These are phyloP conservation scores for Onygena corvina DNA, from an alignment of 2,329 filamentous ascomycete species.

Conservation along the genomic window DNA sequence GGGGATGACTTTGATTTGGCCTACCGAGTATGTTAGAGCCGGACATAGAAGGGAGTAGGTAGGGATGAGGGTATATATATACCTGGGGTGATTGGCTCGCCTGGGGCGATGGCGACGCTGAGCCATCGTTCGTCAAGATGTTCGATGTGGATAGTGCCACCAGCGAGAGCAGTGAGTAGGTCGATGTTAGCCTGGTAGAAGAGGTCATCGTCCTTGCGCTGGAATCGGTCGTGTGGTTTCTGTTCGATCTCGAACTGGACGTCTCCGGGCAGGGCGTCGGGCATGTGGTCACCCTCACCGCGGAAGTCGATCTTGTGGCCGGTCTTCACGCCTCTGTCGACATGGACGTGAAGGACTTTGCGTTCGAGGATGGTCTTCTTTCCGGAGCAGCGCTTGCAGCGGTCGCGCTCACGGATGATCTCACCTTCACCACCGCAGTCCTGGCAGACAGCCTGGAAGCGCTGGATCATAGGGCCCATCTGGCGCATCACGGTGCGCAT, in stretches of 20 bases:
- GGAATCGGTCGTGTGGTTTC: constrained; percentile 94
- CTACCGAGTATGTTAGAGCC: constrained; percentile 36
- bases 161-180: constrained; percentile 83
- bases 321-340: constrained; percentile 84
- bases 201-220: constrained; percentile 88
- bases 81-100: constrained; percentile 90
- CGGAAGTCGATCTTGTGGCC: constrained; percentile 96
- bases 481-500: constrained; percentile 99
- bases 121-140: constrained; percentile 97
- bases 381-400: constrained; percentile 89
- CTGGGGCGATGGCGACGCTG: constrained; percentile 80
- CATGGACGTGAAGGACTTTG: constrained; percentile 95
- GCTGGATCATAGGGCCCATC: constrained; percentile 99
- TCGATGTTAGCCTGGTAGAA: constrained; percentile 94
- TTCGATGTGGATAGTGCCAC: constrained; percentile 83
- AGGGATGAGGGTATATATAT: constrained; percentile 30
- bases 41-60: constrained; percentile 3
- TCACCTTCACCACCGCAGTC: constrained; percentile 98
- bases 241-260: constrained; percentile 98
- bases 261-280: constrained; percentile 84
- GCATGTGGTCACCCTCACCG: constrained; percentile 91
- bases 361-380: constrained; percentile 98
- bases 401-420: constrained; percentile 90
- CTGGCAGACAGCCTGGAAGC: constrained; percentile 97
- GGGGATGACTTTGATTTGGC: constrained; percentile 81